Percentiles rank a stretch among this genome's conserved stretches.
phyloP scores from a whole-genome alignment of 306 rosid species.

The Lupinus albus region DNA sequence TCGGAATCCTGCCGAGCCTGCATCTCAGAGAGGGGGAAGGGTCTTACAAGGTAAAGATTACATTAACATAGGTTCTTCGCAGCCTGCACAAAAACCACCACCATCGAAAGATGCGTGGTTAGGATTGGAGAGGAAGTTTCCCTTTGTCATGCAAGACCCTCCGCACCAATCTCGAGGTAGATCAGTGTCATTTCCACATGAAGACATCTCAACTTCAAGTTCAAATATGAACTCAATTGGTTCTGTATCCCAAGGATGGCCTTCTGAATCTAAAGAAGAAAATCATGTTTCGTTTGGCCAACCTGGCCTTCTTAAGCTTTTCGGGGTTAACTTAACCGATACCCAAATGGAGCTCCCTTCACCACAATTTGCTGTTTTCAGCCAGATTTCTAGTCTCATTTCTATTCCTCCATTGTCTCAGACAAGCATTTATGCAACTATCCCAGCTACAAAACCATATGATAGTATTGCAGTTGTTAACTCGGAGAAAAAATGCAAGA shows the following conservation, averaged over 20 bases:
- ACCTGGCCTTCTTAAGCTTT: slow-evolving; percentile 45
- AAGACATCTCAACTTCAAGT: slow-evolving; percentile 36
- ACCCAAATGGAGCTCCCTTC: slow-evolving; percentile 73
- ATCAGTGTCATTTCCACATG: slow-evolving; percentile 40
- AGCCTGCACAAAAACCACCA: slow-evolving; percentile 35
- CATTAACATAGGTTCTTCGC: slow-evolving; percentile 33
- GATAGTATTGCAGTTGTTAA: slow-evolving; percentile 37
- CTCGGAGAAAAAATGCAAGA: slow-evolving; percentile 50
- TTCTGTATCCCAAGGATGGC: slow-evolving; percentile 47
- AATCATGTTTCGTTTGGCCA: slow-evolving; percentile 45
- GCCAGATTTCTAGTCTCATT: slow-evolving; percentile 43
- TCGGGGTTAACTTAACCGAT: slow-evolving; percentile 55
- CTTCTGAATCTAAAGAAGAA: slow-evolving; percentile 45
- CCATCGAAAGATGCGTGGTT: too few species aligned
- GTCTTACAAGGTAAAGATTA: slow-evolving; percentile 72
- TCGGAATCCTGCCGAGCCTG: slow-evolving; percentile 35
- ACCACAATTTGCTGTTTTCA: slow-evolving; percentile 52
- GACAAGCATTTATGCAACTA: slow-evolving; percentile 44
- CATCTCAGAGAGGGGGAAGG: slow-evolving; percentile 39
- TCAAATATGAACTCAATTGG: slow-evolving; percentile 45
- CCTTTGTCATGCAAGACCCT: not conserved
- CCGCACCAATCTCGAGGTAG: slow-evolving; percentile 35
- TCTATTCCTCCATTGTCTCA: slow-evolving; percentile 55
- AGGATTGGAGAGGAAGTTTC: too few species aligned
- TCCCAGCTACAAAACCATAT: slow-evolving; percentile 42